These are phyloP conservation scores for Nakazawaea wyomingensis DNA, from an alignment of 805 yeast genomes.

Conservation along the genomic window DNA sequence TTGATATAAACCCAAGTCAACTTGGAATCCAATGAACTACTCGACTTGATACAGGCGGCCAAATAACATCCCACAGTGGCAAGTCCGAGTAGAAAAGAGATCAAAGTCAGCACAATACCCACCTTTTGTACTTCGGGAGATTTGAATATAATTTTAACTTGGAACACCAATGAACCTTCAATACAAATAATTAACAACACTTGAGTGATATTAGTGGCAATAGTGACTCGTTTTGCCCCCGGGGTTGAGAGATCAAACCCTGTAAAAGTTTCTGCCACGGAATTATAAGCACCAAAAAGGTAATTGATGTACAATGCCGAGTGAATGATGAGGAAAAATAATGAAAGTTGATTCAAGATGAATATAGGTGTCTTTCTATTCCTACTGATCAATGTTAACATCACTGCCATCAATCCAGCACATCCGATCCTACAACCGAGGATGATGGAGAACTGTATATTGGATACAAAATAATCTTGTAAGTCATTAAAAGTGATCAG, in stretches of 20 bases:
- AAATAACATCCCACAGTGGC: conserved; percentile 58
- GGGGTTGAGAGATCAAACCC: conserved; percentile 35
- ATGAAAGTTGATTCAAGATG: conserved; percentile 59
- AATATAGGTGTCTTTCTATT: conserved; percentile 65
- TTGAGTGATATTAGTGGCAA: conserved; percentile 58
- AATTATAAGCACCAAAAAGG: conserved; percentile 45
- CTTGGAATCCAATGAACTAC: conserved; percentile 26
- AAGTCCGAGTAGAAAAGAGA: conserved; percentile 41
- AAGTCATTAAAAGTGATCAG: conserved; percentile 35
- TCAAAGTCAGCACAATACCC: conserved; percentile 32
- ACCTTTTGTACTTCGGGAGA: conserved; percentile 43
- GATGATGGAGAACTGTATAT: conserved; percentile 36
- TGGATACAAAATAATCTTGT: conserved; percentile 30
- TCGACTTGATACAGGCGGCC: conserved; percentile 41
- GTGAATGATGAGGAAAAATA: conserved; percentile 52
- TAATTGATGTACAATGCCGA: conserved; percentile 55
- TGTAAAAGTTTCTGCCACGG: conserved; percentile 43
- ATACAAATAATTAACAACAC: conserved; percentile 55
- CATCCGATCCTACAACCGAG: conserved; percentile 59
- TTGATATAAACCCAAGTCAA: conserved; percentile 34
- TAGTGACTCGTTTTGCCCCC: conserved; percentile 41
- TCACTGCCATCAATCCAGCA: conserved; percentile 39
- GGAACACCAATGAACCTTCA: conserved; percentile 64
- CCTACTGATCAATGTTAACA: conserved; percentile 44
- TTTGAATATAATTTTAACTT: conserved; percentile 65